These are phyloP conservation scores for Sporothrix brasiliensis DNA, from an alignment of 2,329 filamentous ascomycete species.

Conservation along the genomic window DNA sequence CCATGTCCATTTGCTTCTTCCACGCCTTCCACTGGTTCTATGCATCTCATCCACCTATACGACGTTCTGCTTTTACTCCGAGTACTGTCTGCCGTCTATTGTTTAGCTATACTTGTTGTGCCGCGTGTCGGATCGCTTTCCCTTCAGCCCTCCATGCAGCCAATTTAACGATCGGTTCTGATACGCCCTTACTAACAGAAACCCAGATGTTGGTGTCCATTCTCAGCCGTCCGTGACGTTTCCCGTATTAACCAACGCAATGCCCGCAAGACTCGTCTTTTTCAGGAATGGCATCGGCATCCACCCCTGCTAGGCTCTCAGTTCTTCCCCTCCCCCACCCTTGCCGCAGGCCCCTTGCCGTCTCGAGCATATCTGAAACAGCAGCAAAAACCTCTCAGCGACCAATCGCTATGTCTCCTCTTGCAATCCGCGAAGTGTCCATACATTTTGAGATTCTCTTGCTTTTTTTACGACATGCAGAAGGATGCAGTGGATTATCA, in stretches of 20 bases:
- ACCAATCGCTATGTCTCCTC: slow-evolving; percentile 22
- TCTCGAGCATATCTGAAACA: slow-evolving; percentile 30
- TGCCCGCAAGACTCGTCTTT: background rate
- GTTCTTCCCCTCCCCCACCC: background rate
- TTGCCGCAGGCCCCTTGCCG: slow-evolving; percentile 26
- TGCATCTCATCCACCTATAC: slow-evolving; percentile 20
- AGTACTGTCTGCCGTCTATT: background rate
- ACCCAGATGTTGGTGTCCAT: slow-evolving; percentile 8
- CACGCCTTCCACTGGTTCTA: slow-evolving; percentile 1
- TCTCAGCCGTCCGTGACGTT: slow-evolving; percentile 13
- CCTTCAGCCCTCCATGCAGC: background rate
- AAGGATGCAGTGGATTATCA: background rate
- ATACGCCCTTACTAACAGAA: background rate
- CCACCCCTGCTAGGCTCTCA: slow-evolving; percentile 13
- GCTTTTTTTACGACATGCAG: background rate
- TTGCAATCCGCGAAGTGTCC: slow-evolving; percentile 7
- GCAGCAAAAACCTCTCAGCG: background rate
- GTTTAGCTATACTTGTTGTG: background rate
- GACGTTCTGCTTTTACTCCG: background rate
- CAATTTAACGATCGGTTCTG: background rate
- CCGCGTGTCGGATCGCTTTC: background rate
- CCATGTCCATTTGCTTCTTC: slow-evolving; percentile 11
- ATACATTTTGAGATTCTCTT: slow-evolving; percentile 17
- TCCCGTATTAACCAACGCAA: background rate
- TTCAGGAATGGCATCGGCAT: slow-evolving; percentile 20